Conservation (phyloP, 1,284 basidiomycete species). For the Omphalotus olearius region DNA sequence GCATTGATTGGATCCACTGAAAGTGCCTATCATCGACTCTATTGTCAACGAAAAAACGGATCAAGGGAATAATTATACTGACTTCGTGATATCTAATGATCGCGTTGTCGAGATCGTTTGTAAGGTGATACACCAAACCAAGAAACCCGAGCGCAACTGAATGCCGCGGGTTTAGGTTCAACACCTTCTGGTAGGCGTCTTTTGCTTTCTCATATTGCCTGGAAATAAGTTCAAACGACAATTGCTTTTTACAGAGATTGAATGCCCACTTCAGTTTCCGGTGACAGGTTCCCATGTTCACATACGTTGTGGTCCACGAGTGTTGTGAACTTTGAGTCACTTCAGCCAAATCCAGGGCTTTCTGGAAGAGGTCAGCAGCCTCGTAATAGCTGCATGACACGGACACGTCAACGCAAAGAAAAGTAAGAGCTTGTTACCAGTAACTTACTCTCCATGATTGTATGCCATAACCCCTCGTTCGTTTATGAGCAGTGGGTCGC, state of each 20-base stretch:
- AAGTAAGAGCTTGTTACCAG: neutral
- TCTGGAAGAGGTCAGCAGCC: slow-evolving; percentile 69
- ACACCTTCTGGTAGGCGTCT: slow-evolving; percentile 66
- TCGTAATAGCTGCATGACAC: slow-evolving; percentile 50
- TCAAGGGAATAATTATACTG: slow-evolving; percentile 16
- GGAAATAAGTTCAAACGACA: slow-evolving; percentile 4
- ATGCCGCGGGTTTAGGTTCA: slow-evolving; percentile 79
- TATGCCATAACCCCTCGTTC: slow-evolving; percentile 93
- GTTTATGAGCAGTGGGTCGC: slow-evolving; percentile 88
- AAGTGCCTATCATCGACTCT: slow-evolving; percentile 50
- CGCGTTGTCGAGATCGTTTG: slow-evolving; percentile 69
- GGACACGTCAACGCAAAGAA: slow-evolving; percentile 7
- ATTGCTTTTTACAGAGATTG: neutral
- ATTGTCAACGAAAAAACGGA: slow-evolving; percentile 3
- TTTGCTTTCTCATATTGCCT: slow-evolving; percentile 73
- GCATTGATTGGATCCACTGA: slow-evolving; percentile 85
- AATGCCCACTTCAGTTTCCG: slow-evolving; percentile 70
- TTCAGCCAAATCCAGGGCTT: slow-evolving; percentile 70
- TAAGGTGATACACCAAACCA: slow-evolving; percentile 78
- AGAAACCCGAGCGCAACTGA: slow-evolving; percentile 77
- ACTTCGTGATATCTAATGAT: slow-evolving; percentile 90
- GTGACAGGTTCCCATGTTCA: slow-evolving; percentile 87
- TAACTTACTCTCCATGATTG: slow-evolving; percentile 74
- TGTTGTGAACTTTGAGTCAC: slow-evolving; percentile 81
- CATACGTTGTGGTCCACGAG: slow-evolving; percentile 83